Base-by-base conservation (phyloP, 1,284 basidiomycete species). In the Tilletia caries region DNA sequence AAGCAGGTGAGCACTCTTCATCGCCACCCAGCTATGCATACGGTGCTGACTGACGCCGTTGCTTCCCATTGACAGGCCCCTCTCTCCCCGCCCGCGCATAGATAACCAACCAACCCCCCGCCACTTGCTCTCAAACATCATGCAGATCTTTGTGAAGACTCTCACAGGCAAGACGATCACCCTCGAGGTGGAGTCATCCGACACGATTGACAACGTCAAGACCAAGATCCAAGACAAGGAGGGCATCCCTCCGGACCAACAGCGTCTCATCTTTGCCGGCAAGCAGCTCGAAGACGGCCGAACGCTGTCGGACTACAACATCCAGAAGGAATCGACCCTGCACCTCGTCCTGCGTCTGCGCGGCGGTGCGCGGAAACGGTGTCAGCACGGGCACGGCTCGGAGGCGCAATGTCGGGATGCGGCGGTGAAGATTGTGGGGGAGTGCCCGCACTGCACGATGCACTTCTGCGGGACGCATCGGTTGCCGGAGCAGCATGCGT, bases 211-310 rank as follows among this genome's bases (percentile, higher is more conserved):
- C 76, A 82, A 83, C 67, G 81, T 82, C 72, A 83, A 83, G 75
- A 81, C 83, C 71, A 84, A 85, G 82, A 86, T 87, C 76, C 86
- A 87, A 79, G 86, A 86, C 82, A 86, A 87, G 83, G 86, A 86
- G 77, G 86, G 92, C 41, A 95, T 95, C 73, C 92, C 92, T 70
- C 92, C 92, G 78, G 94, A 96, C 87, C 93, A 97, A 86, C 95
- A 97, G 85, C 93, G 95, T 78, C 64, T 82, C 20, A 82, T 82
- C 72, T 81, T 81, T 54, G 79, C 79, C 10, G 80, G 81, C 34
- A 82, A 81, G 76, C 79, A 80, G 74, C 73, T 82, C 44, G 81
- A 80, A 65, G 80, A 81, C 54, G 80, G 81, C 13, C 80, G 80
- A 20, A 80, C 79, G 2, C 76, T 85, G 65, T 81, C 81, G 70